Percentiles rank a stretch among this genome's conserved stretches.
Evolutionary conservation across 1,284 basidiomycete genomes (phyloP).

Genomic region (Neotropicomus parvogracilis): DNA sequence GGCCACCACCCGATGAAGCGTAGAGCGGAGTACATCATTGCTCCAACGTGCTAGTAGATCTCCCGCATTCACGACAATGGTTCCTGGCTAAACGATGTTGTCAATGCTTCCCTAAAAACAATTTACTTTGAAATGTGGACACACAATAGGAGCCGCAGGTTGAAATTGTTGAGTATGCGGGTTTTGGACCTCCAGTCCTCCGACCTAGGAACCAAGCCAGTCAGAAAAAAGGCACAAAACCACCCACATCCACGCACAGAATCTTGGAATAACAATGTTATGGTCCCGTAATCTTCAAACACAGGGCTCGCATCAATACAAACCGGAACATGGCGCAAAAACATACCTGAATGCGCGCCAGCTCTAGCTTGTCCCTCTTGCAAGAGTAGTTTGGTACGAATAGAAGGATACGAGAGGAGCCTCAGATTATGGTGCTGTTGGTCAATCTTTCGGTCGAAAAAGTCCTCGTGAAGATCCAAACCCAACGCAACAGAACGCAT

Average conservation of each 20-base stretch:
- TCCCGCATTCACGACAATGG: slow-evolving; percentile 81
- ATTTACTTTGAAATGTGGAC: slow-evolving; percentile 22
- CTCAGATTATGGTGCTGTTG: slow-evolving; percentile 77
- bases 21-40: slow-evolving; percentile 76
- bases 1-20: slow-evolving; percentile 78
- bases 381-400: slow-evolving; percentile 55
- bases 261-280: slow-evolving; percentile 85
- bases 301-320: slow-evolving; percentile 2
- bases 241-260: slow-evolving; percentile 39
- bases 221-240: neutral
- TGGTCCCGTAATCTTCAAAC: slow-evolving; percentile 69
- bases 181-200: slow-evolving; percentile 80
- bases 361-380: slow-evolving; percentile 72
- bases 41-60: slow-evolving; percentile 83
- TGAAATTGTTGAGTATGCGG: slow-evolving; percentile 69
- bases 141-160: slow-evolving; percentile 72
- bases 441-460: slow-evolving; percentile 71
- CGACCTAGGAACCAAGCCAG: slow-evolving; percentile 46
- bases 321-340: neutral
- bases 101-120: slow-evolving; percentile 6
- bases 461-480: slow-evolving; percentile 64
- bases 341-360: slow-evolving; percentile 70
- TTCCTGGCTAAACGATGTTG: slow-evolving; percentile 53
- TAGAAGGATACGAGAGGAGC: slow-evolving; percentile 71
- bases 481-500: slow-evolving; percentile 83